phyloP scores from a whole-genome alignment of 345 rosid genomes.

The Eucalyptus cladocalyx region DNA sequence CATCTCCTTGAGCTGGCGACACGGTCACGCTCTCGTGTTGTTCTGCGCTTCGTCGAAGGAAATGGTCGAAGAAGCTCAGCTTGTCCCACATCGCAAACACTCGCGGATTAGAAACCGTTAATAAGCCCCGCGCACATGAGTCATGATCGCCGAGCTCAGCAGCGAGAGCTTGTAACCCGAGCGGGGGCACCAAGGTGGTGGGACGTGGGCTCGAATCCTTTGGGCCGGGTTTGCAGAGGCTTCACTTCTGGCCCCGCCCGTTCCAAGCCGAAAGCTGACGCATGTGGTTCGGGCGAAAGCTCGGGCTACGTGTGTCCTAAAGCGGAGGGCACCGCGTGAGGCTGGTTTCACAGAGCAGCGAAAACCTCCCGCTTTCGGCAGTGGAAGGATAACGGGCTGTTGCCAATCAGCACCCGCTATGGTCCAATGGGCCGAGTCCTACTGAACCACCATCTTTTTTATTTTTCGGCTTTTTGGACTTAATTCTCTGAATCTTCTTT shows the following conservation, averaged over 20 bases:
- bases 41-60: background rate
- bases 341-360: background rate
- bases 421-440: background rate
- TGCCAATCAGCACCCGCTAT: background rate
- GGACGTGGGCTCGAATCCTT: background rate
- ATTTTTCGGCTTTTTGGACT: no score
- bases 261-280: background rate
- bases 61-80: background rate
- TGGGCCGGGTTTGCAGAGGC: background rate
- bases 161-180: background rate
- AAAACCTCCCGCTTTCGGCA: background rate
- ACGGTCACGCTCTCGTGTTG: background rate
- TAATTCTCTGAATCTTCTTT: no score
- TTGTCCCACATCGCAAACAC: background rate
- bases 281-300: background rate
- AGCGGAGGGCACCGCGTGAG: background rate
- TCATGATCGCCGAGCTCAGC: accelerated
- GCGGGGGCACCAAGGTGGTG: background rate
- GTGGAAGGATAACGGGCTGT: background rate
- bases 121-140: background rate
- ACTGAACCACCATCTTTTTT: background rate
- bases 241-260: background rate
- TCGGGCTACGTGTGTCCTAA: background rate
- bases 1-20: background rate
- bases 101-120: accelerated